Base-by-base conservation (phyloP, 305 asterid genomes). In the Fraxinus angustifolia region DNA sequence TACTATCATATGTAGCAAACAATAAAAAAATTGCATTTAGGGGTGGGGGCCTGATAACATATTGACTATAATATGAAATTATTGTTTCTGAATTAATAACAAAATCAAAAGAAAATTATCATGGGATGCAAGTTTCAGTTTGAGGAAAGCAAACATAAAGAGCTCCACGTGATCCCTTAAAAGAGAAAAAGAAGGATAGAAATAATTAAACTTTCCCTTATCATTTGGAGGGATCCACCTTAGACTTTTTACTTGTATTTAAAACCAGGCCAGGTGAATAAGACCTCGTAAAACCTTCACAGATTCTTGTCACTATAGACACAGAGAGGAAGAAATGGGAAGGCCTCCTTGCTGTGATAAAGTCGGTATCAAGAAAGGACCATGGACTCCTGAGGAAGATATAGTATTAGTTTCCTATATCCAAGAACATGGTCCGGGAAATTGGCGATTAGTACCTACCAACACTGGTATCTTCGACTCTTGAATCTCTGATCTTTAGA, bases 381-480 rank as follows among this genome's bases (percentile, higher is more conserved):
- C 99, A 16, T 95, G 99, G 99, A 95, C 99, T 80, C 99, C 99
- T 16, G 97, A 94, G 81, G 98, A 94, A 90, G 98, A 94, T 73
- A 92, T 93, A 84, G 84, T 93, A 78, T 82, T 95, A 73, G 99
- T 95, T 0, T 95, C 99, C 2, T 95, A 95, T 79, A 92, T 95
- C 82, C 99, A 95, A 87, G 92, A 93, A 88, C 96, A 95, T 81
- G 99, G 99, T 28, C 98, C 99, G 3, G 98, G 99, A 1, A 95
- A 93, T 73, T 95, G 99, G 99, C 88, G 97, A 83, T 92, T 95
- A 0, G 97, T 95, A 0, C 98, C 99, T 56, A 90, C 97, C 0
- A 93, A 91, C 70, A 93, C 99, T 2, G 99, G 99, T 93, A 85
- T 12, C 4, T 21, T 6, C 56, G 5, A 7, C 17, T 67, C 1